These are phyloP conservation scores for Phytophthora podocarpi DNA, from an alignment of 352 stramenopile species.

Conservation along the genomic window DNA sequence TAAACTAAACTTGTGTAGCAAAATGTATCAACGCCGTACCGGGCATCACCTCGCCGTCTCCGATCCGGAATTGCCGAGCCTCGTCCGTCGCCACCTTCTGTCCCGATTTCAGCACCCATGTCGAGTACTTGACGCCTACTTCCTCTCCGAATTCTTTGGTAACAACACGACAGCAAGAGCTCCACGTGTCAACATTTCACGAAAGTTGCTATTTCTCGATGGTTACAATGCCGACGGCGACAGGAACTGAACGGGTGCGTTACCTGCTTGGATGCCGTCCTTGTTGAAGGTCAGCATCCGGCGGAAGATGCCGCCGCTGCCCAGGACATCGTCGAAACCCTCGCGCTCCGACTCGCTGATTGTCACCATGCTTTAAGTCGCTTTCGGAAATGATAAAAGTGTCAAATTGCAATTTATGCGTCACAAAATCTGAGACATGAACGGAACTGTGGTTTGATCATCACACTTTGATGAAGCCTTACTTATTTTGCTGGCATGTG, in stretches of 20 bases:
- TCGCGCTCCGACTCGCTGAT: constrained; percentile 52
- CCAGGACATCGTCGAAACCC: constrained; percentile 78
- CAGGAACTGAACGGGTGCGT: background rate
- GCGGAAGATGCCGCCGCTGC: constrained; percentile 82
- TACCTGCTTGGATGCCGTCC: constrained; percentile 74
- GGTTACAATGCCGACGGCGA: background rate
- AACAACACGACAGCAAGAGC: background rate
- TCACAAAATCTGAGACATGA: background rate
- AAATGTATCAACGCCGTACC: constrained; percentile 45
- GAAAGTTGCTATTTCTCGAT: background rate
- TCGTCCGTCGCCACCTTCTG: constrained; percentile 50
- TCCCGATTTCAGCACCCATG: constrained; percentile 52
- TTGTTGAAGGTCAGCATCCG: constrained; percentile 56
- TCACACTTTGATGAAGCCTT: no score
- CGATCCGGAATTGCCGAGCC: constrained; percentile 76
- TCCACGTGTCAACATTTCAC: constrained; percentile 18
- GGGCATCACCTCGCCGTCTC: constrained; percentile 81
- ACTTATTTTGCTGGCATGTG: no score
- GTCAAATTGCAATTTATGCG: background rate
- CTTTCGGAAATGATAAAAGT: background rate
- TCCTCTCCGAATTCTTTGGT: constrained; percentile 79
- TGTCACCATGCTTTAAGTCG: constrained; percentile 27
- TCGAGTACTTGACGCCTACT: constrained; percentile 75
- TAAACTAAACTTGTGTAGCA: no score
- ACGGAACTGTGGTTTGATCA: no score